Base-by-base conservation (phyloP, 2,329 filamentous ascomycete genomes). In the Thielaviopsis punctulata region DNA sequence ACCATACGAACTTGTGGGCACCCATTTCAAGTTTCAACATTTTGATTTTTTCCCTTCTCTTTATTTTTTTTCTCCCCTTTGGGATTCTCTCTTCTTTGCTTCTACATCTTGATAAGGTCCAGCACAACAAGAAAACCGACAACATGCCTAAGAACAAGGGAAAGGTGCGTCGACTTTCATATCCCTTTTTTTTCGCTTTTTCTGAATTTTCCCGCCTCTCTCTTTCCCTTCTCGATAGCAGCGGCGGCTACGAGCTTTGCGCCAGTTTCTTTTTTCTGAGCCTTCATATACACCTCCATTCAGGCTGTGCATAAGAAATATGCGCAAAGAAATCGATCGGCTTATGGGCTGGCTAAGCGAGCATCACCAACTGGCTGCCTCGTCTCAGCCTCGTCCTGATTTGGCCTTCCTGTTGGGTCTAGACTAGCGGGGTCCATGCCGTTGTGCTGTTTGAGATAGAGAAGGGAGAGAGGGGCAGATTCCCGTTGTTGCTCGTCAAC, bases 101-200 rank as follows among this genome's bases (percentile, higher is more conserved):
- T 36, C n/a, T 12, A 15, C 13, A 36, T 36, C 30, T 36, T 15
- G 30, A 36, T 15, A 36, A 36, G n/a, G 30, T 36, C 36, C 33
- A 22, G 27, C 18, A 21, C 23, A 22, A 21, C 36, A 48, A 41
- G 30, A 41, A 18, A 48, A 39, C 19, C 52, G 57, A 55, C 64
- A 81, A 70, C 57, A 95, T 95, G 89, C 89, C 89, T 65, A 95
- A 95, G 86, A 95, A 95, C 70, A 95, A 95, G 82, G 89, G 89
- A 89, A 95, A 95, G 75, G 88, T 94, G 75, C 66, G 77, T 64
- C 55, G 15, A 36, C 30, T 36, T 36, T 15, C 13, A 36, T 4
- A 15, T 36, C 9, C 12, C 30, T 36, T 36, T 22, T 45, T 52
- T 44, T 15, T 45, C 44, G 41, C 50, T 50, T 8, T 49, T 25